Percentiles rank a stretch among this genome's conserved stretches.
phyloP scores from a whole-genome alignment of 805 yeast species.

The Lachancea kluyveri region DNA sequence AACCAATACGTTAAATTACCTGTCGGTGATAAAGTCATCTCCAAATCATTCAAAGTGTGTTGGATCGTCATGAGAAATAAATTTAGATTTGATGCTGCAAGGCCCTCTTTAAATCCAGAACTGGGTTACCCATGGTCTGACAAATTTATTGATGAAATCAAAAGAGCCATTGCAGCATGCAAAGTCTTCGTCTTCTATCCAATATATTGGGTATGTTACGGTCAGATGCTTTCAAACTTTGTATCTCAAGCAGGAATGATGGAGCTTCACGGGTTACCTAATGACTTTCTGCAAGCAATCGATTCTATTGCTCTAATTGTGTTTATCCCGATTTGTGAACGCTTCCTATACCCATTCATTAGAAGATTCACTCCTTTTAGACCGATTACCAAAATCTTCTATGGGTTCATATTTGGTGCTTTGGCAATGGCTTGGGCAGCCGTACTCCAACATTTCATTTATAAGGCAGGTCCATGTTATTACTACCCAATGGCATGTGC shows the following conservation, averaged over 20 bases:
- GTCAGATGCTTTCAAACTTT: constrained; percentile 68
- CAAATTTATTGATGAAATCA: constrained; percentile 67
- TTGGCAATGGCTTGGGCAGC: constrained; percentile 71
- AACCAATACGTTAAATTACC: constrained; percentile 52
- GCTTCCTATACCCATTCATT: constrained; percentile 47
- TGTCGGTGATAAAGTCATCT: constrained; percentile 55
- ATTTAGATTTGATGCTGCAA: constrained; percentile 48
- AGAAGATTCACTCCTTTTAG: constrained; percentile 48
- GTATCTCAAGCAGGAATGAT: constrained; percentile 69
- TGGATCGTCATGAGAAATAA: constrained; percentile 41
- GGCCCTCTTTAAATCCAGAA: constrained; percentile 48
- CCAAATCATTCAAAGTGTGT: constrained; percentile 43
- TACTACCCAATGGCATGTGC: constrained; percentile 53
- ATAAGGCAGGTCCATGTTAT: constrained; percentile 69
- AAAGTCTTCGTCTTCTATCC: constrained; percentile 67
- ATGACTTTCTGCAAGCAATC: constrained; percentile 70
- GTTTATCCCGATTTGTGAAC: constrained; percentile 69
- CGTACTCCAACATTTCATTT: constrained; percentile 64
- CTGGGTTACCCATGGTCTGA: constrained; percentile 54
- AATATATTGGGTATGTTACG: constrained; percentile 67
- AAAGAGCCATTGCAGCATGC: constrained; percentile 61
- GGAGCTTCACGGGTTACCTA: constrained; percentile 73
- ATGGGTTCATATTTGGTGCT: constrained; percentile 62
- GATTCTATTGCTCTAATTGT: constrained; percentile 71
- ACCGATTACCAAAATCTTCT: constrained; percentile 66